phyloP scores from a whole-genome alignment of 352 stramenopile genomes.

The Phytopythium sindhum region DNA sequence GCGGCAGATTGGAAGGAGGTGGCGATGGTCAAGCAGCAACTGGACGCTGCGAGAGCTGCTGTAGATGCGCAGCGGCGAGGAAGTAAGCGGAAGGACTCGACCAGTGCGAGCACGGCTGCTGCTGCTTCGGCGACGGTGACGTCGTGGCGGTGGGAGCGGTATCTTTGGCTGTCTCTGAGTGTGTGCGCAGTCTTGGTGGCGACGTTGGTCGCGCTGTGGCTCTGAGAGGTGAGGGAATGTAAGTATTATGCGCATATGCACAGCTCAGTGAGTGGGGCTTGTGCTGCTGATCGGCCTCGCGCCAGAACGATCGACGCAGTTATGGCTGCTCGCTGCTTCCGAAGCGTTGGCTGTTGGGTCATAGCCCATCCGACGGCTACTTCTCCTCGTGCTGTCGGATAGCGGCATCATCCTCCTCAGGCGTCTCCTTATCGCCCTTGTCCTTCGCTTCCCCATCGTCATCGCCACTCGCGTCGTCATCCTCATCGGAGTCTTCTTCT shows the following conservation, averaged over 20 bases:
- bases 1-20: slow-evolving; percentile 32
- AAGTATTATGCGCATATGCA: not conserved
- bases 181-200: slow-evolving; percentile 8
- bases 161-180: slow-evolving; percentile 5
- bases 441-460: slow-evolving; percentile 10
- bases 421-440: slow-evolving; percentile 8
- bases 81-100: not conserved
- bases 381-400: slow-evolving; percentile 2
- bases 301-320: not conserved
- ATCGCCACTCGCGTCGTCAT: slow-evolving; percentile 17
- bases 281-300: not conserved
- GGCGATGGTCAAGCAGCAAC: slow-evolving; percentile 33
- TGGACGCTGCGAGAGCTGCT: slow-evolving; percentile 15
- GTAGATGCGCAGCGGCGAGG: not conserved
- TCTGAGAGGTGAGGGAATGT: slow-evolving; percentile 1
- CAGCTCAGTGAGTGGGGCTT: not conserved
- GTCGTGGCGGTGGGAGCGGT: slow-evolving; percentile 5
- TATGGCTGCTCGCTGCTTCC: not conserved
- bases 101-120: not conserved
- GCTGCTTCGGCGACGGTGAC: not conserved
- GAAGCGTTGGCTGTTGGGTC: no score
- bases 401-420: not conserved
- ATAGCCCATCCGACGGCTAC: not conserved
- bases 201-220: slow-evolving; percentile 7
- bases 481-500: slow-evolving; percentile 19